Percentiles rank a stretch among this genome's conserved stretches.
Evolutionary conservation across 2,329 filamentous ascomycete species (phyloP).

Genomic region (Diaporthe aspalathi): DNA sequence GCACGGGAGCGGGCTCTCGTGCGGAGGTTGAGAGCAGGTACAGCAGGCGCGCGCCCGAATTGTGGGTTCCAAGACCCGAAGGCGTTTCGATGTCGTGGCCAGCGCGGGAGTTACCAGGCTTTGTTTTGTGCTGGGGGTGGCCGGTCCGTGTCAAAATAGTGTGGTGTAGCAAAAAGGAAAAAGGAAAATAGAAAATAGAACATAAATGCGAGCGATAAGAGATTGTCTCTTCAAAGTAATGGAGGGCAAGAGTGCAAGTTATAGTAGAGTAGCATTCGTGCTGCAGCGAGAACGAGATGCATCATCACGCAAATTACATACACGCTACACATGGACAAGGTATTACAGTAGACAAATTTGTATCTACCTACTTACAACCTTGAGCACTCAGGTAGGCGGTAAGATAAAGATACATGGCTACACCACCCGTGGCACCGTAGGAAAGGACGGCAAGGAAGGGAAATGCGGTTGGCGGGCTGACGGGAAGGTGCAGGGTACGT

Average conservation of each 20-base stretch:
- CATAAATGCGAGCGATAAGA: neutral
- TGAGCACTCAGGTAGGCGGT: no score
- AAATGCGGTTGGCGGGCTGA: neutral
- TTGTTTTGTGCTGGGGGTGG: slow-evolving; percentile 6
- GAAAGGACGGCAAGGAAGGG: no score
- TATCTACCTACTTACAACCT: no score
- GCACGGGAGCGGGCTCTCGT: neutral
- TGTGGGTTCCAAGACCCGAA: slow-evolving; percentile 24
- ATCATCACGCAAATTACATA: neutral
- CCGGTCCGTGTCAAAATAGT: neutral
- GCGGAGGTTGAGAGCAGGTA: neutral
- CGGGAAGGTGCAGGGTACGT: slow-evolving; percentile 23
- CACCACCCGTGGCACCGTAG: slow-evolving; percentile 1
- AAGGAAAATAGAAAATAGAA: no score
- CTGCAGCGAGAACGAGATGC: neutral
- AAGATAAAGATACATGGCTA: no score
- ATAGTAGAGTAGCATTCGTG: no score
- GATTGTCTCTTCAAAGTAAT: neutral
- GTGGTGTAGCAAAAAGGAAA: no score
- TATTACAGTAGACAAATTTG: neutral
- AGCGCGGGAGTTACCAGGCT: neutral
- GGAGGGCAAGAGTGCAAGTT: no score
- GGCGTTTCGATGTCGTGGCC: slow-evolving; percentile 24
- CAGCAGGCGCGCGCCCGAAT: slow-evolving; percentile 15
- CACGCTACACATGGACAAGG: neutral